Percentiles rank a stretch among this genome's conserved stretches.
phyloP scores from a whole-genome alignment of 2,329 filamentous ascomycete genomes.

The Phialophora verrucosa region DNA sequence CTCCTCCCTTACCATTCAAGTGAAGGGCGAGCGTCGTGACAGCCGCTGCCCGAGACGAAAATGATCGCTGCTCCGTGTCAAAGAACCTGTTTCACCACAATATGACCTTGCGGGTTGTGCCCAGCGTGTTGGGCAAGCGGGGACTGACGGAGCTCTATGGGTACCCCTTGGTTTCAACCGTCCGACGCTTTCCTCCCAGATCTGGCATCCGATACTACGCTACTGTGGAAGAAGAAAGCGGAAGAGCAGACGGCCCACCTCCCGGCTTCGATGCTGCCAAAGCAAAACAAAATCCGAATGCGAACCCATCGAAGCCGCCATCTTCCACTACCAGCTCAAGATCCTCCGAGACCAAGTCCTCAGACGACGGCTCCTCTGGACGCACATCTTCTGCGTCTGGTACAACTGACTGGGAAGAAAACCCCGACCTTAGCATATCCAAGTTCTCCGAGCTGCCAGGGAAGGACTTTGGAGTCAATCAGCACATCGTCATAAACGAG shows the following conservation, averaged over 20 bases:
- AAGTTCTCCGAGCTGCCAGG: conserved; percentile 78
- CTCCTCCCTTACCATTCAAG: background rate
- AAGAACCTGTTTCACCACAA: conserved; percentile 1
- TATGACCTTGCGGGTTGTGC: conserved; percentile 37
- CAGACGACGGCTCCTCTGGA: conserved; percentile 24
- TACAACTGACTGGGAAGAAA: conserved; percentile 73
- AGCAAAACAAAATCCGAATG: conserved; percentile 23
- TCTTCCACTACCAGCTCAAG: conserved; percentile 6
- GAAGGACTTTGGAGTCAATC: conserved; percentile 87
- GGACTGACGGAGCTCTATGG: conserved; percentile 37
- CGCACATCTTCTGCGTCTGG: conserved; percentile 25
- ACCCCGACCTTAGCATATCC: conserved; percentile 72
- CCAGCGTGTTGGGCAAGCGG: conserved; percentile 40
- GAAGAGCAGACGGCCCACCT: conserved; percentile 21
- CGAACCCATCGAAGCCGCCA: conserved; percentile 7
- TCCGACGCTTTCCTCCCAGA: conserved; percentile 22
- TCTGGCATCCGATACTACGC: conserved; percentile 28
- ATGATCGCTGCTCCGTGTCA: conserved; percentile 13
- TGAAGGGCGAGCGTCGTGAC: background rate
- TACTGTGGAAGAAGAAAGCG: conserved; percentile 24
- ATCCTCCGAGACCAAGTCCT: conserved; percentile 17
- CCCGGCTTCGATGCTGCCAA: conserved; percentile 29
- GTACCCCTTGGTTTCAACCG: conserved; percentile 19
- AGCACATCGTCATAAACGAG: conserved; percentile 93
- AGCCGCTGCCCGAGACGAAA: background rate